phyloP scores from a whole-genome alignment of 1,139 yeast genomes.

The Nakaseomyces delphensis region DNA sequence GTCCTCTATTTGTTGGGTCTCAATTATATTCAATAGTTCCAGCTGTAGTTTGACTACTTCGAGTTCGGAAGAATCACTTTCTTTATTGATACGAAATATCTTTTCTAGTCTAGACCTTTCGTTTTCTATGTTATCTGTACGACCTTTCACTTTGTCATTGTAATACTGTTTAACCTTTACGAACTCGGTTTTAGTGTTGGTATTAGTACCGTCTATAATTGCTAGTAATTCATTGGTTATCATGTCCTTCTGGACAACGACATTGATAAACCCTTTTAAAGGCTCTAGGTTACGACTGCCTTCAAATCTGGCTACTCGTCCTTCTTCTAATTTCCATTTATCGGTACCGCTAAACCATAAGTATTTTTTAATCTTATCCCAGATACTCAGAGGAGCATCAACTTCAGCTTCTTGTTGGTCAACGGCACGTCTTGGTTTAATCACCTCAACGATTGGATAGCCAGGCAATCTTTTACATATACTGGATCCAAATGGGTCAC shows the following conservation, averaged over 20 bases:
- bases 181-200: neutral
- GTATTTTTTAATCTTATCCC: conserved; percentile 10
- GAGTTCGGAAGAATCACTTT: neutral
- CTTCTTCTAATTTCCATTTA: conserved; percentile 16
- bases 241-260: conserved; percentile 7
- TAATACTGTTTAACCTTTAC: neutral
- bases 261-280: conserved; percentile 19
- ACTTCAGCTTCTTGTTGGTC: conserved; percentile 5
- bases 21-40: neutral
- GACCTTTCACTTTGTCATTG: neutral
- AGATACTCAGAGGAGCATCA: conserved; percentile 9
- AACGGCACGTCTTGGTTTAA: conserved; percentile 17
- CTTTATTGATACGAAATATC: neutral
- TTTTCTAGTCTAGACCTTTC: conserved; percentile 2
- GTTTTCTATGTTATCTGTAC: neutral
- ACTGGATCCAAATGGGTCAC: conserved; percentile 27
- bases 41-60: neutral
- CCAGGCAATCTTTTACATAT: conserved; percentile 29
- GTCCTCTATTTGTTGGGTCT: neutral
- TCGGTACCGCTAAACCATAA: conserved; percentile 10
- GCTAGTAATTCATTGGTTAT: neutral
- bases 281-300: conserved; percentile 23
- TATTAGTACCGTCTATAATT: neutral
- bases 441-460: conserved; percentile 28
- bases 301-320: conserved; percentile 20